phyloP scores from a whole-genome alignment of 805 yeast species.

The Yamadazyma philogaea region DNA sequence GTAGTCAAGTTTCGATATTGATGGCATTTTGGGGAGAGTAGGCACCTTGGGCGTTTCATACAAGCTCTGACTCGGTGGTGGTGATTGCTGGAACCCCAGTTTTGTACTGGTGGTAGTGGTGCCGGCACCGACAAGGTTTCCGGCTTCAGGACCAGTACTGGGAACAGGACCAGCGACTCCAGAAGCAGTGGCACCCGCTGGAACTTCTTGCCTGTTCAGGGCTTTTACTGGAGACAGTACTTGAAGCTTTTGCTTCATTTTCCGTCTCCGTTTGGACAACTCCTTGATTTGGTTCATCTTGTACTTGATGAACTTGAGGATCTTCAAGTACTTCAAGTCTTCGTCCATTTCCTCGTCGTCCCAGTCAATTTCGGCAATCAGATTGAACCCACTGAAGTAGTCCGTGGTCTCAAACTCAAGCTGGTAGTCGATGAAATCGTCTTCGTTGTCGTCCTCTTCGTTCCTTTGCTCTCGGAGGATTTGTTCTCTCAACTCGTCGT shows the following conservation, averaged over 20 bases:
- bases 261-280: constrained; percentile 9
- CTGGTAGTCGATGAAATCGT: constrained; percentile 20
- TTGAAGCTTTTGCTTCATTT: background rate
- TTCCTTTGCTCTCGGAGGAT: constrained; percentile 31
- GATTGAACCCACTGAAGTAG: constrained; percentile 13
- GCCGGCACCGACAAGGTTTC: too few species aligned
- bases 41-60: constrained; percentile 5
- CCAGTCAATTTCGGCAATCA: constrained; percentile 37
- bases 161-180: too few species aligned
- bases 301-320: constrained; percentile 40
- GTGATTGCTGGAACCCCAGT: too few species aligned
- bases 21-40: constrained; percentile 14
- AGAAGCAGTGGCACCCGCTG: too few species aligned
- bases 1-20: constrained; percentile 20
- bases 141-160: too few species aligned
- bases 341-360: constrained; percentile 48
- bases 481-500: constrained; percentile 39
- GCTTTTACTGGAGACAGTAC: background rate
- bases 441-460: constrained; percentile 27
- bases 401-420: constrained; percentile 22
- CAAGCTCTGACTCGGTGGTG: constrained; percentile 12
- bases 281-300: constrained; percentile 20
- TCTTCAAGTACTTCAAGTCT: constrained; percentile 42
- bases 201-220: too few species aligned
- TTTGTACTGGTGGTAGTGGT: background rate